These are phyloP conservation scores for Ophiostoma perfectum DNA, from an alignment of 2,329 filamentous ascomycete species.

Conservation along the genomic window DNA sequence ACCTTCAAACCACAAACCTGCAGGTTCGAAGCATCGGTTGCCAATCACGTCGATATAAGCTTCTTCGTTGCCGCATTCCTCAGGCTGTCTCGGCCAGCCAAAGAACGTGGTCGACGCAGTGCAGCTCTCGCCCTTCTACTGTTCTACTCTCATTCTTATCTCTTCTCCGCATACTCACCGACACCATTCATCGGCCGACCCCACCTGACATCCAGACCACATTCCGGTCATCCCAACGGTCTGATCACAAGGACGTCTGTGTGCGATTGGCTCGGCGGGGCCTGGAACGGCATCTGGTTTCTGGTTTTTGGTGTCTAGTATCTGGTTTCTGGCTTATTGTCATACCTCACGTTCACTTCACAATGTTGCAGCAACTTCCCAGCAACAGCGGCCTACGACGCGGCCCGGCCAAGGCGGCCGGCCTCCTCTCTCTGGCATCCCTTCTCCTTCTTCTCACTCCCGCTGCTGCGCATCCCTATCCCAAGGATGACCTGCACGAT, in stretches of 20 bases:
- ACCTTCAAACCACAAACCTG: conserved; percentile 3
- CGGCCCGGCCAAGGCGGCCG: not conserved
- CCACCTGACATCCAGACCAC: conserved; percentile 14
- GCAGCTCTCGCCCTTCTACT: not conserved
- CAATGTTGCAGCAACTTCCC: conserved; percentile 17
- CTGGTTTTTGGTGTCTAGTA: not conserved
- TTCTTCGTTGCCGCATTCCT: conserved; percentile 17
- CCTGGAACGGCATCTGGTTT: conserved; percentile 11
- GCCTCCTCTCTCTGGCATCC: conserved; percentile 14
- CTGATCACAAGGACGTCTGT: conserved; percentile 7
- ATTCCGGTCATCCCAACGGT: conserved; percentile 20
- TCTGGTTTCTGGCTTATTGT: not conserved
- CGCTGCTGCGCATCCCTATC: conserved; percentile 44
- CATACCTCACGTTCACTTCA: not conserved
- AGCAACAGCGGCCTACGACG: not conserved
- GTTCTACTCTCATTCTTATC: conserved; percentile 3
- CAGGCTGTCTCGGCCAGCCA: conserved; percentile 11
- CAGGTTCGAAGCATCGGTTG: not conserved
- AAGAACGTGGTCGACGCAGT: conserved; percentile 7
- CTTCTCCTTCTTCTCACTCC: conserved; percentile 24
- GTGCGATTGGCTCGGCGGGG: conserved; percentile 16
- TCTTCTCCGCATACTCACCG: conserved; percentile 13
- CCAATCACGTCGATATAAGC: conserved; percentile 17
- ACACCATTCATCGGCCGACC: conserved; percentile 13
- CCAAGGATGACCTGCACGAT: conserved; percentile 46